Base-by-base conservation (phyloP, 2,329 filamentous ascomycete genomes). In the Rhytidhysteron rufulum region DNA sequence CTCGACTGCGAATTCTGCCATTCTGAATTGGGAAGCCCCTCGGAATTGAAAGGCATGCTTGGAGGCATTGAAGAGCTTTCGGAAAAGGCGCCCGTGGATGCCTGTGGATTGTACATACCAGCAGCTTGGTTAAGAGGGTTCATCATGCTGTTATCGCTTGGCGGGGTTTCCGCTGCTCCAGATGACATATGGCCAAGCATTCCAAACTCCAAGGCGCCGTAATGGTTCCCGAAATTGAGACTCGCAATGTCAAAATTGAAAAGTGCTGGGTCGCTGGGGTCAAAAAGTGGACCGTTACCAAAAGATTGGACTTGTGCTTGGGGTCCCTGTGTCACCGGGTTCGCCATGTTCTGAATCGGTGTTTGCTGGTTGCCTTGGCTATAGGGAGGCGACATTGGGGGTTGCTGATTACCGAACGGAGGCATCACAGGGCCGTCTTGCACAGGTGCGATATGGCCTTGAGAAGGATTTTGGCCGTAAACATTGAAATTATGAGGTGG, bases 181-280 rank as follows among this genome's bases (percentile, higher is more conserved):
- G 86, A 88, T 44, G 88, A 88, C 86, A 98, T 95, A 63, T 97
- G 91, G 20, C 88, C 89, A 0, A 98, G 79, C 79, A 97, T 96
- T 39, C 89, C 86, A 63, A 97, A 96, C 65, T 97, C 93, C 64
- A 95, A 77, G 15, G 90, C 91, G 44, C 90, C 91, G 60, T 97
- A 98, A 49, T 95, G 88, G 60, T 93, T 97, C 41, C 89, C 90
- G 64, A 97, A 98, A 62, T 93, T 93, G 62, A 96, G 78, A 43
- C 88, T 89, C 40, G 94, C 89, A 9, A 96, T 80, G 62, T 97
- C 90, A 64, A 97, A 95, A 62, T 96, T 96, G 77, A 94, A 96
- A 40, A 95, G 70, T 1, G 89, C 86, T 3, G 90, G 88, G 60
- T 97, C 93, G 59, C 87, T 93, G 0, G 88, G 88, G 53, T 96